A percentile compares a stretch with the other conserved stretches of the same genome.
Conservation (phyloP, 495 filamentous ascomycete species). For the Hapsidospora chrysogenum region DNA sequence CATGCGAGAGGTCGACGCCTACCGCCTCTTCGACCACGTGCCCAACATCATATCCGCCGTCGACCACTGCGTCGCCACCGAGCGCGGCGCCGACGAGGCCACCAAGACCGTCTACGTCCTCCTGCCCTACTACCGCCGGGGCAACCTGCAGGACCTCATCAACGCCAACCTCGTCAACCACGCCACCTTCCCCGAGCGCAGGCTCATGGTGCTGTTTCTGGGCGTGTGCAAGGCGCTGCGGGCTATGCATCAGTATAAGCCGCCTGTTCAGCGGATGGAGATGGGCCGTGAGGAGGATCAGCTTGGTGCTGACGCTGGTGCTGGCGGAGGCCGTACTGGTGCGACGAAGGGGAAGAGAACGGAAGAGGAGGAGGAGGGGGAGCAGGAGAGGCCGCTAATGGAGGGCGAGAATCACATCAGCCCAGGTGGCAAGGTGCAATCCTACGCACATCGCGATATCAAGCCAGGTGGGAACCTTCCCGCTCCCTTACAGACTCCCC, state of each 20-base stretch:
- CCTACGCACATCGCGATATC: constrained; percentile 92
- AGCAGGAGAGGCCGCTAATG: constrained; percentile 68
- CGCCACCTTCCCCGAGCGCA: constrained; percentile 74
- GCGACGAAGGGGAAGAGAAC: constrained; percentile 23
- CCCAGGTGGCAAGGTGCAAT: constrained; percentile 50
- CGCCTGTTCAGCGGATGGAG: constrained; percentile 31
- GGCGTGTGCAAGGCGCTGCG: constrained; percentile 79
- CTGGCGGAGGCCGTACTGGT: constrained; percentile 41
- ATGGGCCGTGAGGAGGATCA: constrained; percentile 12
- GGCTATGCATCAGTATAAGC: constrained; percentile 78
- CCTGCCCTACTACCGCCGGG: constrained; percentile 83
- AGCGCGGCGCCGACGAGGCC: constrained; percentile 37
- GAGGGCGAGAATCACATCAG: constrained; percentile 46
- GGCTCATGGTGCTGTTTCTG: constrained; percentile 76
- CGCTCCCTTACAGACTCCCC: no score
- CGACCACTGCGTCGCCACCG: constrained; percentile 52
- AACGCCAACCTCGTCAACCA: constrained; percentile 98
- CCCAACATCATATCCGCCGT: constrained; percentile 79
- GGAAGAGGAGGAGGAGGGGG: constrained; percentile 50
- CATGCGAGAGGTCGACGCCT: constrained; percentile 92
- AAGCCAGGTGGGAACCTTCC: constrained; percentile 56
- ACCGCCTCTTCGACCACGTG: constrained; percentile 69
- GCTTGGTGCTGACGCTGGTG: constrained; percentile 27
- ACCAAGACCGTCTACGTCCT: constrained; percentile 94
- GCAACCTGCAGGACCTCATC: constrained; percentile 94